Base-by-base conservation (phyloP, 805 yeast genomes). In the Yarrowia keelungensis region DNA sequence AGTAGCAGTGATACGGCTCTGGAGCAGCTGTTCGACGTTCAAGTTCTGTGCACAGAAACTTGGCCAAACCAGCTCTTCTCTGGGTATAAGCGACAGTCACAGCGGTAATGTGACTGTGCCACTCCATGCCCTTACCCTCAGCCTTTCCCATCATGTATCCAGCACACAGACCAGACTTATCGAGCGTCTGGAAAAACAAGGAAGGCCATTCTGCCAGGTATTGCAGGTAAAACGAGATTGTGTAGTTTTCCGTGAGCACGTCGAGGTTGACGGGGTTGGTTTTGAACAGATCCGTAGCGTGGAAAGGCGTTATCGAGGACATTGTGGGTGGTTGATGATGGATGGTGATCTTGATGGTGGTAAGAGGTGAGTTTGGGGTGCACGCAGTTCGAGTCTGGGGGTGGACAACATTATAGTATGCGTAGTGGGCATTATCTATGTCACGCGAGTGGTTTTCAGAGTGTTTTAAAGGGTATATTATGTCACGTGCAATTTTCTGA, bases 81-180 rank as follows among this genome's bases (percentile, higher is more conserved):
- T 89, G 94, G 66, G 86, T 88, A 12, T 91, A 88, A 70, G 89
- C 89, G 0, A 95, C 89, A 0, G 98, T 92, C 3, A 95, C 97
- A 0, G 99, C 98, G 0, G 98, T 92, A 62, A 95, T 92, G 77
- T 95, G 99, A 0, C 97, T 86, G 75, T 95, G 99, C 97, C 98
- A 94, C 70, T 92, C 95, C 58, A 83, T 86, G 5, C 84, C 86
- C 45, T 81, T 81, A 0, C 99, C 99, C 77, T 95, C 99, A 0
- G 97, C 88, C 77, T 95, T 95, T n/a, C 96, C 98, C 87, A 95
- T 87, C 97, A 95, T 77, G 70, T 78, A 77, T 8, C 83, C 82
- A 0, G 81, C 78, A 14, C 80, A 74, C 71, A 85, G 88, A 9
- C 76, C 75, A 45, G 71, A 69, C 3, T 75, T 70, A 46, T 73